phyloP scores from a whole-genome alignment of 2,329 filamentous ascomycete species.

The Leptographium flavum region DNA sequence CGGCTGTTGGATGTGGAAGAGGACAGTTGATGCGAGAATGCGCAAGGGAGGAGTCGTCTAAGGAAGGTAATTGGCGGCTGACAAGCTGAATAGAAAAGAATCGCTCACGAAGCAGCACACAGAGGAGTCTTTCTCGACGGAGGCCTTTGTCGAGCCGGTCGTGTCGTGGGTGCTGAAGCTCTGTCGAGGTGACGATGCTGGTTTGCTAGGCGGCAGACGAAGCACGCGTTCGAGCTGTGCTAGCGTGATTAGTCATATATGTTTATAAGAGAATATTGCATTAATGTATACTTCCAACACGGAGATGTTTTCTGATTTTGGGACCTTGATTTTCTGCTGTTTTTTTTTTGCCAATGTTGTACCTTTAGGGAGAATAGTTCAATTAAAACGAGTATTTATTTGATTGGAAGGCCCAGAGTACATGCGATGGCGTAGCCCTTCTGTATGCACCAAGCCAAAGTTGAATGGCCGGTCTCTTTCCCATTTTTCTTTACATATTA shows the following conservation, averaged over 20 bases:
- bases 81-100: not conserved
- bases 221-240: slow-evolving; percentile 10
- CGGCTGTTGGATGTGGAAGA: not conserved
- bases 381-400: too few species aligned
- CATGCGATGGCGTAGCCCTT: too few species aligned
- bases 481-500: too few species aligned
- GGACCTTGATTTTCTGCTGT: too few species aligned
- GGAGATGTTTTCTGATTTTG: too few species aligned
- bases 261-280: not conserved
- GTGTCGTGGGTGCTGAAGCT: not conserved
- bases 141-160: not conserved
- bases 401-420: too few species aligned
- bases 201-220: slow-evolving; percentile 11
- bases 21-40: not conserved
- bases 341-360: too few species aligned
- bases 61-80: not conserved
- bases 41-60: not conserved
- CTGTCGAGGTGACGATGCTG: not conserved
- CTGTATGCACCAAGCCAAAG: too few species aligned
- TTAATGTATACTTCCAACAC: not conserved
- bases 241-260: not conserved
- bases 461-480: too few species aligned
- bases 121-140: not conserved
- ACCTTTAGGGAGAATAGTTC: too few species aligned
- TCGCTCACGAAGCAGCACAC: not conserved